Percentiles rank a stretch among this genome's conserved stretches.
These are phyloP conservation scores for Brassica cretica DNA, from an alignment of 345 rosid species.

Conservation along the genomic window DNA sequence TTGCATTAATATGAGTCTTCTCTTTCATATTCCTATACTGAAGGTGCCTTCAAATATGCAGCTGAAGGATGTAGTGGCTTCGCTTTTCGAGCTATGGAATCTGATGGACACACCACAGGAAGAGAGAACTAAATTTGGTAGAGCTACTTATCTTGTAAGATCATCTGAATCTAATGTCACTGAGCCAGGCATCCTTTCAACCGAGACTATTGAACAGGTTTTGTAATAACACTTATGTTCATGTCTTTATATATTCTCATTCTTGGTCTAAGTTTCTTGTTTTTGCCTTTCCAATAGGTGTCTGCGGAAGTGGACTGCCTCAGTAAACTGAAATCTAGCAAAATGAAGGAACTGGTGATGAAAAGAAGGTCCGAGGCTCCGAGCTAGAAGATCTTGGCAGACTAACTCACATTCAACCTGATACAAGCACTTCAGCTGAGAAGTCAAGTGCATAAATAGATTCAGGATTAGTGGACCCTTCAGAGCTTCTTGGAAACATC, in stretches of 20 bases:
- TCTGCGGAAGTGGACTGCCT: conserved; percentile 84
- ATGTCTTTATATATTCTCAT: background rate
- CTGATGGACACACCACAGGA: conserved; percentile 81
- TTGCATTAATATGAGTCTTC: background rate
- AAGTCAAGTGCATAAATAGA: conserved; percentile 88
- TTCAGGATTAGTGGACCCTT: conserved; percentile 93
- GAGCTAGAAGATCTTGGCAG: conserved; percentile 66
- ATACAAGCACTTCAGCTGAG: conserved; percentile 82
- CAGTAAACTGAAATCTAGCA: conserved; percentile 73
- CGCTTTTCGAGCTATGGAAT: conserved; percentile 80
- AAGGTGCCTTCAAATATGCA: conserved; percentile 38
- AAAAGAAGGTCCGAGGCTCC: conserved; percentile 65
- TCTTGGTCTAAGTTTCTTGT: background rate
- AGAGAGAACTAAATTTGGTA: conserved; percentile 59
- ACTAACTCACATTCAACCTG: conserved; percentile 79
- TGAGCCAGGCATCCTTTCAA: conserved; percentile 68
- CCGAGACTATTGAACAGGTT: conserved; percentile 79
- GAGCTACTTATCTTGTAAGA: conserved; percentile 53
- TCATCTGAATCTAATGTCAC: conserved; percentile 61
- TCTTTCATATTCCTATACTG: background rate
- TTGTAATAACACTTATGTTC: background rate
- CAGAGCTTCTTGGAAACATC: conserved; percentile 78
- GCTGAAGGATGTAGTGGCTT: conserved; percentile 67
- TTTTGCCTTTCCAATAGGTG: conserved; percentile 50
- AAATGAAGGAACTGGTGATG: conserved; percentile 96